Conservation (phyloP, 768 basidiomycete genomes). For the Lactifluus subvellereus region DNA sequence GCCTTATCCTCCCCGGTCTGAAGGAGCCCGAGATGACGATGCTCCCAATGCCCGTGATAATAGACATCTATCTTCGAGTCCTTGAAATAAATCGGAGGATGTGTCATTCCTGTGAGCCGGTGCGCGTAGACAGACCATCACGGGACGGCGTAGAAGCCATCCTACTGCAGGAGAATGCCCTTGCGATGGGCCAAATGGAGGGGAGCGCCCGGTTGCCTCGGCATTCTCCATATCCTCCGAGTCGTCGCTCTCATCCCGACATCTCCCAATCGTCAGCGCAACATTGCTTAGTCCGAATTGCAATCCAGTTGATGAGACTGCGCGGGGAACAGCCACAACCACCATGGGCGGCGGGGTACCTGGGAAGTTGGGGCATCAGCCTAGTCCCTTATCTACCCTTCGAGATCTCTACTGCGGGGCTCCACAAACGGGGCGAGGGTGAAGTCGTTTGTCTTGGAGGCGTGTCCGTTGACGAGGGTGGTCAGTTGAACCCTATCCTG, state of each 20-base stretch:
- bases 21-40: slow-evolving; percentile 8
- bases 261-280: slow-evolving; percentile 54
- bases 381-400: too few relatives aligned
- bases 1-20: slow-evolving; percentile 7
- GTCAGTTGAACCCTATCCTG: too few relatives aligned
- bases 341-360: too few relatives aligned
- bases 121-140: slow-evolving; percentile 5
- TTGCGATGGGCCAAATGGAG: slow-evolving; percentile 7
- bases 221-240: slow-evolving; percentile 24
- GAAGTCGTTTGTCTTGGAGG: too few relatives aligned
- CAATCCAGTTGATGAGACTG: too few relatives aligned
- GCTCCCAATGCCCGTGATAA: slow-evolving; percentile 10
- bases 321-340: too few relatives aligned
- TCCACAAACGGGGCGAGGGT: too few relatives aligned
- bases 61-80: slow-evolving; percentile 19
- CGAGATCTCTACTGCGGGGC: too few relatives aligned
- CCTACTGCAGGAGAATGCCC: slow-evolving; percentile 3
- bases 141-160: slow-evolving; percentile 16
- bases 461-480: too few relatives aligned
- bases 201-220: slow-evolving; percentile 23
- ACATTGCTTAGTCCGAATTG: too few relatives aligned
- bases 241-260: slow-evolving; percentile 38
- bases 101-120: slow-evolving; percentile 17
- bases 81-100: slow-evolving; percentile 22
- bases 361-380: too few relatives aligned